Evolutionary conservation across 2,329 filamentous ascomycete species (phyloP).

Genomic region (Anthostomella pinea): DNA sequence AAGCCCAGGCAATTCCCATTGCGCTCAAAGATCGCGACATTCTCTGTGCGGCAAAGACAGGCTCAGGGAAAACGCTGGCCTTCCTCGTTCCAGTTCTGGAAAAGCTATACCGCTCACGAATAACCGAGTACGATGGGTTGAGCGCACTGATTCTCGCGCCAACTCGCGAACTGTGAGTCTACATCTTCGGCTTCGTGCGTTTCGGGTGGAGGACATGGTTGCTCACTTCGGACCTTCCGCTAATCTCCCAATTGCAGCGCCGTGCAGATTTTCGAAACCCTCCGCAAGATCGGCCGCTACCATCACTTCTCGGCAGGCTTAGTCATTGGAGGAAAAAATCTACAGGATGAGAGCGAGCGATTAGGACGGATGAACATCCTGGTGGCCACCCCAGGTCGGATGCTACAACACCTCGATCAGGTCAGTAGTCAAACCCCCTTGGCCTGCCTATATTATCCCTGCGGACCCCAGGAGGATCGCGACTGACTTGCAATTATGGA

Average conservation of each 20-base stretch:
- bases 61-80: conserved; percentile 90
- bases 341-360: conserved; percentile 83
- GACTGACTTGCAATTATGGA: too few species aligned
- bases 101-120: conserved; percentile 83
- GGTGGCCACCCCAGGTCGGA: conserved; percentile 90
- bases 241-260: conserved; percentile 44
- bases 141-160: conserved; percentile 92
- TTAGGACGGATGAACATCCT: conserved; percentile 93
- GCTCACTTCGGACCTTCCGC: neutral
- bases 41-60: conserved; percentile 91
- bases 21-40: conserved; percentile 85
- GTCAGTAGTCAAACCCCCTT: too few species aligned
- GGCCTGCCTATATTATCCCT: too few species aligned
- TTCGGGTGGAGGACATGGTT: too few species aligned
- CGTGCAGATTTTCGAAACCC: conserved; percentile 93
- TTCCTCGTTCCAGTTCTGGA: conserved; percentile 92
- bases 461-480: too few species aligned
- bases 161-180: conserved; percentile 71
- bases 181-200: too few species aligned
- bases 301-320: conserved; percentile 90
- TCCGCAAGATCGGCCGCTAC: conserved; percentile 83
- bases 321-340: conserved; percentile 87
- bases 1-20: conserved; percentile 82
- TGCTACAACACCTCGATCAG: conserved; percentile 96
- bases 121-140: conserved; percentile 86